Evolutionary conservation across 371 early-diverging fungal genomes (phyloP).

Genomic region (Circinella minor): DNA sequence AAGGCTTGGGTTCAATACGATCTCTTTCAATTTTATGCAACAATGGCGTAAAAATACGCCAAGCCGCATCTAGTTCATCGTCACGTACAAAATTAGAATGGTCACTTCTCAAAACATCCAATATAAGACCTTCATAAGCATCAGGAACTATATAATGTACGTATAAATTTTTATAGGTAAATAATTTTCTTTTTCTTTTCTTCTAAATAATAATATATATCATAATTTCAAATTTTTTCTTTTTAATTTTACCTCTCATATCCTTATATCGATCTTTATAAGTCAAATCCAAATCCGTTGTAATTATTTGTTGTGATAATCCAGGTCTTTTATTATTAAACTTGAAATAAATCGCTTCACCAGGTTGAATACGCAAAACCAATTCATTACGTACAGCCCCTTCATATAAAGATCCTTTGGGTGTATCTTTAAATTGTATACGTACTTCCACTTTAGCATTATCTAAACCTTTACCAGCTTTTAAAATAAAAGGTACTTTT

Average conservation of each 20-base stretch:
- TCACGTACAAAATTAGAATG: constrained; percentile 97
- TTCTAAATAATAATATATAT: too few relatives aligned
- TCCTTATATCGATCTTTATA: constrained; percentile 88
- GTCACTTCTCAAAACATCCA: constrained; percentile 91
- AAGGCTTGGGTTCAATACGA: constrained; percentile 72
- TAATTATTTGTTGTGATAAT: constrained; percentile 66
- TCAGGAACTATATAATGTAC: constrained; percentile 76
- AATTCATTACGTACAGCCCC: constrained; percentile 88
- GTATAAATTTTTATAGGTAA: too few relatives aligned
- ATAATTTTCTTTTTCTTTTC: too few relatives aligned
- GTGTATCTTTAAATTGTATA: constrained; percentile 92
- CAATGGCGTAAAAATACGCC: constrained; percentile 97
- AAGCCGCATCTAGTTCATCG: constrained; percentile 95
- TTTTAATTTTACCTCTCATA: constrained; percentile 34
- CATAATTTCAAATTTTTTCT: background rate
- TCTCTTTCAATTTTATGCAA: constrained; percentile 84
- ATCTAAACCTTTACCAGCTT: constrained; percentile 95
- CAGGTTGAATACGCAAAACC: constrained; percentile 94
- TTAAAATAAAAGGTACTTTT: constrained; percentile 95
- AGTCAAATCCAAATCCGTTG: constrained; percentile 91
- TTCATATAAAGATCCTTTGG: constrained; percentile 74
- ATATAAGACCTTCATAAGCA: constrained; percentile 93
- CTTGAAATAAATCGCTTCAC: constrained; percentile 97
- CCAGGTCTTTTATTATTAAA: constrained; percentile 95
- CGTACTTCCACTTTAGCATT: constrained; percentile 94